Evolutionary conservation across 352 stramenopile genomes (phyloP).

Genomic region (Pythium brachiatum): DNA sequence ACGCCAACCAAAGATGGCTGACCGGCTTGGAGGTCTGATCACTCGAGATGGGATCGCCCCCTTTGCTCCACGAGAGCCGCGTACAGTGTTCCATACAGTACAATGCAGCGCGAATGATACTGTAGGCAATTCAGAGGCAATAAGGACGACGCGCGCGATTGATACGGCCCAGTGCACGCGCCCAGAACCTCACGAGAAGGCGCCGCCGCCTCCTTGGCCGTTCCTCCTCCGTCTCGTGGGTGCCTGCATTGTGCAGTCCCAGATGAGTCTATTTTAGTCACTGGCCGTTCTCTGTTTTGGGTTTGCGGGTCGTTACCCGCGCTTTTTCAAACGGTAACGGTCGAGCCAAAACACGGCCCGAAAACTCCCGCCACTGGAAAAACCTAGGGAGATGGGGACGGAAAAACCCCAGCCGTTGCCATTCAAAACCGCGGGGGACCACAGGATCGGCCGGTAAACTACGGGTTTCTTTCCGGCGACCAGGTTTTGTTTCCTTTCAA

Average conservation of each 20-base stretch:
- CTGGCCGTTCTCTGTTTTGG: slow-evolving; percentile 23
- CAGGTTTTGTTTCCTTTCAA: slow-evolving; percentile 32
- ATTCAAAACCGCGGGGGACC: slow-evolving; percentile 18
- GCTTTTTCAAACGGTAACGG: slow-evolving; percentile 31
- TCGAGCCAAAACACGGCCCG: neutral
- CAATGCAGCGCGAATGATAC: neutral
- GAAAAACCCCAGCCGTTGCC: slow-evolving; percentile 23
- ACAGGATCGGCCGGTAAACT: slow-evolving; percentile 24
- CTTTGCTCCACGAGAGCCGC: neutral
- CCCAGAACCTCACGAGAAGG: neutral
- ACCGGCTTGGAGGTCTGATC: slow-evolving; percentile 6
- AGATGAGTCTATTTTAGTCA: slow-evolving; percentile 17
- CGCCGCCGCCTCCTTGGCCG: neutral
- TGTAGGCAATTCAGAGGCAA: neutral
- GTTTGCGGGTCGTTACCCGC: slow-evolving; percentile 24
- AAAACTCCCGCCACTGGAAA: slow-evolving; percentile 27
- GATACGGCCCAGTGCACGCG: neutral
- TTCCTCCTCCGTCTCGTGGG: neutral
- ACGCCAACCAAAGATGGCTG: neutral
- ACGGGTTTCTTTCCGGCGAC: slow-evolving; percentile 26
- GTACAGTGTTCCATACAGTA: neutral
- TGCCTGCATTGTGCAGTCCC: neutral
- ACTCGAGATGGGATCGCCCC: slow-evolving; percentile 17
- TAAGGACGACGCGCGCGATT: neutral
- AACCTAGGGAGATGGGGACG: slow-evolving; percentile 11